Base-by-base conservation (phyloP, 1,284 basidiomycete genomes). In the Pyrrhoderma lamaoense region DNA sequence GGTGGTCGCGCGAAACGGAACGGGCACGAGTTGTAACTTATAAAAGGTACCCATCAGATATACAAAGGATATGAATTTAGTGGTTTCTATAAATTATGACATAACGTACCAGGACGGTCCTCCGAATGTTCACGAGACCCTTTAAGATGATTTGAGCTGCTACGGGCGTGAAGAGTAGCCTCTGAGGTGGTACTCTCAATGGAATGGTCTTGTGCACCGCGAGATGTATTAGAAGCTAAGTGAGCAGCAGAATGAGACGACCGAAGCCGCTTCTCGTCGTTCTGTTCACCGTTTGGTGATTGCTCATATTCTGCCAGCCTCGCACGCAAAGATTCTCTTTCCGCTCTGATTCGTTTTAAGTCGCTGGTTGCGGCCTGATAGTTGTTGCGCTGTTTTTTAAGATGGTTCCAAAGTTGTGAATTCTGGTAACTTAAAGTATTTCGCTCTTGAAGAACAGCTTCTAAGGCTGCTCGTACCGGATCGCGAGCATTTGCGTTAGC, bases 331-430 rank as follows among this genome's bases (percentile, higher is more conserved):
- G 70, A 64, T 60, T 92, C 90, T n/a, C 90, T 76, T 63, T 93
- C 90, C 18, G 72, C 71, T 14, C 90, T 76, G 49, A 93, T 77
- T 42, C 91, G 79, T 57, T 93, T 90, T 40, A 89, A 70, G 57
- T 90, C 86, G 67, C 85, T 87, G 63, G 86, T 70, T 49, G 85
- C 77, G 54, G 85, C 79, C 55, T 75, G 79, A 61, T 88, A 86
- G 5, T 77, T 82, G 35, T 76, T 66, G 48, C 84, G 75, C 60
- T 92, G 88, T 65, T 91, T 92, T 74, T 93, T 91, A 64, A 94
- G 85, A 55, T 93, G 75, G 66, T 92, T 93, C 91, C 91, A 93
- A 25, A 93, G 77, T 67, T 93, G 89, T 4, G 82, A 71, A 65
- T 94, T 94, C 70, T 94, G 91, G 8, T 79, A 67, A 35, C 84